Evolutionary conservation across 306 rosid species (phyloP).

Genomic region (Cucumis cinereus): DNA sequence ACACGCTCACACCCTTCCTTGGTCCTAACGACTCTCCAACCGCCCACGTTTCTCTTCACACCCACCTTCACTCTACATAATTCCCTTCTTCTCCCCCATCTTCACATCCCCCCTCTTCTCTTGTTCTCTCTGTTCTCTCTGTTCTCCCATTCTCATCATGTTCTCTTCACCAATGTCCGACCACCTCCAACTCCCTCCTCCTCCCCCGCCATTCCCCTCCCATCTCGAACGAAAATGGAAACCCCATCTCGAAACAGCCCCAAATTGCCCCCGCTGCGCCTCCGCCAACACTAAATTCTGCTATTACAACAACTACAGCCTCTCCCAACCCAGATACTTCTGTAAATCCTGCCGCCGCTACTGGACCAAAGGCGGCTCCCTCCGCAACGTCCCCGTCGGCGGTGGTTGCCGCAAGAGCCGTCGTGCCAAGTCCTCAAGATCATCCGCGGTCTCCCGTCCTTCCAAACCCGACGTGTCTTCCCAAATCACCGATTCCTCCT

Average conservation of each 20-base stretch:
- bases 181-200: not conserved
- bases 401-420: conserved; percentile 68
- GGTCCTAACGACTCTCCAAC: conserved; percentile 53
- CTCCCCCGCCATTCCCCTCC: not conserved
- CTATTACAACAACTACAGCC: conserved; percentile 94
- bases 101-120: conserved; percentile 8
- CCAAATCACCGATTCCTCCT: not conserved
- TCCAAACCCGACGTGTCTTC: not conserved
- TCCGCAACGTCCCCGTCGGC: conserved; percentile 74
- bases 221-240: conserved; percentile 35
- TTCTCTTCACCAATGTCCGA: not conserved
- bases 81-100: conserved; percentile 2
- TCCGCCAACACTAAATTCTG: conserved; percentile 90
- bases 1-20: conserved; percentile 36
- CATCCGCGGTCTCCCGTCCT: not conserved
- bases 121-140: conserved; percentile 11
- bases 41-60: conserved; percentile 52
- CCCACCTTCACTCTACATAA: conserved; percentile 8
- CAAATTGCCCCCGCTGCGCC: conserved; percentile 81
- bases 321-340: conserved; percentile 79
- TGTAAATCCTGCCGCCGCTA: conserved; percentile 81
- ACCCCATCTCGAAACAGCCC: conserved; percentile 45
- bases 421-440: conserved; percentile 19
- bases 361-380: conserved; percentile 94
- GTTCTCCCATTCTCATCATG: not conserved